Percentiles rank a stretch among this genome's conserved stretches.
These are phyloP conservation scores for Triadica sebifera DNA, from an alignment of 345 rosid species.

Conservation along the genomic window DNA sequence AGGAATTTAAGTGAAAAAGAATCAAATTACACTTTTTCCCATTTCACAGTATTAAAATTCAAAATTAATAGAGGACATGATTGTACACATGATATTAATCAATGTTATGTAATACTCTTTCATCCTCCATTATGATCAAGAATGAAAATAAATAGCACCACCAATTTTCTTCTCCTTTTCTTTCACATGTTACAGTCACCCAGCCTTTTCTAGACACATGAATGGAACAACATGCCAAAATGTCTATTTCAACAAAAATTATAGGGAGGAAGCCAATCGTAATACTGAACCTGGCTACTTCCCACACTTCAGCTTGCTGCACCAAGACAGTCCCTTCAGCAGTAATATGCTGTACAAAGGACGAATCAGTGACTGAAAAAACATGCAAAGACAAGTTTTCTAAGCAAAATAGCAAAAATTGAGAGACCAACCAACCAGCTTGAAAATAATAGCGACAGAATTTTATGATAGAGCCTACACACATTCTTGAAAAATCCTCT, in stretches of 20 bases:
- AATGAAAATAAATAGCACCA: background rate
- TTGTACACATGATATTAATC: too few relatives aligned
- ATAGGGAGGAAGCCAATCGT: background rate
- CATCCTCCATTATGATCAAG: too few relatives aligned
- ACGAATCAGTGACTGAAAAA: constrained; percentile 11
- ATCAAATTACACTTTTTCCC: background rate
- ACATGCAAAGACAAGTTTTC: constrained; percentile 3
- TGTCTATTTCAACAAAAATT: background rate
- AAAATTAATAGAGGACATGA: too few relatives aligned
- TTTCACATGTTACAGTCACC: too few relatives aligned
- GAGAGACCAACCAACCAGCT: constrained; percentile 55
- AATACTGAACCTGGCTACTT: constrained; percentile 52
- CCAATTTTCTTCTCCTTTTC: too few relatives aligned
- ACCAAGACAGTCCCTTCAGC: constrained; percentile 81
- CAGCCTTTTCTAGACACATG: too few relatives aligned
- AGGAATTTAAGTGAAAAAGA: background rate
- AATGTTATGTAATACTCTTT: too few relatives aligned
- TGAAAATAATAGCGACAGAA: constrained; percentile 79
- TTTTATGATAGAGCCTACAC: constrained; percentile 80
- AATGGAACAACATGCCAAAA: background rate
- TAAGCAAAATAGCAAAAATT: constrained; percentile 19
- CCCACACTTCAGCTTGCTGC: constrained; percentile 92
- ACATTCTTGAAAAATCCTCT: constrained; percentile 97
- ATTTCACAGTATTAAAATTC: background rate
- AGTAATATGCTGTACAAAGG: constrained; percentile 70